Evolutionary conservation across 371 early-diverging fungal genomes (phyloP), one percentile per base, ranked within the genome.

Genomic region (Encephalitozoon cuniculi): DNA sequence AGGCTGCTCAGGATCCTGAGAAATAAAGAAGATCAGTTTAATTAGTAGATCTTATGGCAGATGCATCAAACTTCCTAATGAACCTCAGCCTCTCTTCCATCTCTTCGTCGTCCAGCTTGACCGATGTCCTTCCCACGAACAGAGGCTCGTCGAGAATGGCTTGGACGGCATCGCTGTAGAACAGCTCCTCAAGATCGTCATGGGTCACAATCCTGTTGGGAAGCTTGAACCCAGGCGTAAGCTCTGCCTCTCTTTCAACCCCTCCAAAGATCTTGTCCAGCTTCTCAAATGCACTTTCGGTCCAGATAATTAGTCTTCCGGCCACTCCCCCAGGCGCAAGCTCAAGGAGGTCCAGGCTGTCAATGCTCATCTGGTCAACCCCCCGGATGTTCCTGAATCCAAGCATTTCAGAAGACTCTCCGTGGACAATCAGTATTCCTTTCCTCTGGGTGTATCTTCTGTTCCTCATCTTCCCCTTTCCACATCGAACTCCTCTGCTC

Each of bases 241-340:
- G 87, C 86, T 88, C 79, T 68, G 94, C 88, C 64, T 88, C 86
- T 79, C 87, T 87, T 83, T 88, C 88, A 86, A 88, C 87, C 78
- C 94, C 90, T 86, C 96, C 96, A 87, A 90, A 97, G 84, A 98
- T 87, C 81, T 89, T 87, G 87, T 94, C 92, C 80, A 98, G 89
- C 74, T 90, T 89, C 83, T 90, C 90, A 85, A 97, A 92, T 76
- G 97, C 97, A 71, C 89, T 85, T 87, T 94, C 89, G 83, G 96
- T 94, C 99, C 99, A 99, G 90, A 99, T 93, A 87, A 95, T 88
- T 88, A 99, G 94, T 86, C 97, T 94, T 79, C 99, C 99, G 79
- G 95, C 87, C 88, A 96, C 94, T 85, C 96, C 96, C 88, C 99
- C 99, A 74, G 99, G 99, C 79, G 96, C 95, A 73, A 99, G 89